phyloP scores from a whole-genome alignment of 2,329 filamentous ascomycete species.

The Exophiala lecanii-corni region DNA sequence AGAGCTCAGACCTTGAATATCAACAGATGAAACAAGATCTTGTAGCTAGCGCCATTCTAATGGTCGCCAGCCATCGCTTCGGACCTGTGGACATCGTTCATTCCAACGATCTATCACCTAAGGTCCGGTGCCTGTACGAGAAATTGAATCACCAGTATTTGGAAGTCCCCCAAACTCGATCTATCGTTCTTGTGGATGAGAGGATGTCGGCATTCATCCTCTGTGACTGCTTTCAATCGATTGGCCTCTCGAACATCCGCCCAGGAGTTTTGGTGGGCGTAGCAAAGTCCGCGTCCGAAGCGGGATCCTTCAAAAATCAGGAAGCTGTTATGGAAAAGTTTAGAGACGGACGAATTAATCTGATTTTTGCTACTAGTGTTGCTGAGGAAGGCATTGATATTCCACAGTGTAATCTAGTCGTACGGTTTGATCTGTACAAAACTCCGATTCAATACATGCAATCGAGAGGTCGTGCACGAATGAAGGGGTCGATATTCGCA shows the following conservation, averaged over 20 bases:
- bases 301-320: constrained; percentile 68
- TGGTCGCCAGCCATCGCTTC: constrained; percentile 21
- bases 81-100: constrained; percentile 3
- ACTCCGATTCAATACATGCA: constrained; percentile 96
- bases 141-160: constrained; percentile 62
- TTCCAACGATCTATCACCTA: constrained; percentile 47
- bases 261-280: constrained; percentile 63
- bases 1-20: constrained; percentile 8
- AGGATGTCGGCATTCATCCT: constrained; percentile 73
- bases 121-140: constrained; percentile 60
- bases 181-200: constrained; percentile 83
- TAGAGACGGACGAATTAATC: constrained; percentile 55
- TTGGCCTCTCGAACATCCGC: constrained; percentile 56
- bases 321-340: constrained; percentile 66
- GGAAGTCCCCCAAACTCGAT: constrained; percentile 55
- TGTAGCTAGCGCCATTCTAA: constrained; percentile 12
- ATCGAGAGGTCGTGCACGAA: constrained; percentile 80
- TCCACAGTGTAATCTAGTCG: constrained; percentile 61
- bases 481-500: constrained; percentile 70
- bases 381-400: constrained; percentile 65
- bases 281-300: constrained; percentile 52
- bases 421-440: constrained; percentile 75
- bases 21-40: constrained; percentile 11
- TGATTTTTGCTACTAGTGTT: constrained; percentile 60
- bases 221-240: constrained; percentile 58